phyloP scores from a whole-genome alignment of 345 rosid species.

The Salix purpurea region DNA sequence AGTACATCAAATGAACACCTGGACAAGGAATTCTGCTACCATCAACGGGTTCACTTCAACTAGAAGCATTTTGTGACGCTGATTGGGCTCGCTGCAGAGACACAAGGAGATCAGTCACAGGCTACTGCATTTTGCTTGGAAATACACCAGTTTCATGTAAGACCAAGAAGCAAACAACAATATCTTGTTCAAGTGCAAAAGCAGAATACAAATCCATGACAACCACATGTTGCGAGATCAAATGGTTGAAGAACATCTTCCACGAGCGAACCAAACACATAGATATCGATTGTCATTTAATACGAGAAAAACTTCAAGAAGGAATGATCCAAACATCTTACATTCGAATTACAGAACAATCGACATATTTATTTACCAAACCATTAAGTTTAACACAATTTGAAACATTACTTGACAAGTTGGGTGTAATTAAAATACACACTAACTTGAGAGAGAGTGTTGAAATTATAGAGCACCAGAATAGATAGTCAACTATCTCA shows the following conservation, averaged over 20 bases:
- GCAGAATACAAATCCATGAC: neutral
- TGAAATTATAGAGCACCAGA: too few relatives aligned
- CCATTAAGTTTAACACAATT: neutral
- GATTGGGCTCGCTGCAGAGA: neutral
- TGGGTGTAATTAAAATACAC: neutral
- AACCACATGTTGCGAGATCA: neutral
- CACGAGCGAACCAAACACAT: neutral
- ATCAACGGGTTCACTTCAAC: neutral
- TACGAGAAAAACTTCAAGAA: neutral
- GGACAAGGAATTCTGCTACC: neutral
- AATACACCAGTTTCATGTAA: neutral
- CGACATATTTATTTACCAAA: neutral
- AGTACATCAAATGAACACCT: neutral
- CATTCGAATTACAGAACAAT: rapidly evolving
- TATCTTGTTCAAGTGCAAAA: neutral
- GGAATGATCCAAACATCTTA: too few relatives aligned
- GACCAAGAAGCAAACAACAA: too few relatives aligned
- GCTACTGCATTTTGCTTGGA: neutral
- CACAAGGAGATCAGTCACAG: neutral
- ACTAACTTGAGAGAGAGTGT: too few relatives aligned
- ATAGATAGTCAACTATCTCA: too few relatives aligned
- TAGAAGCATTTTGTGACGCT: neutral
- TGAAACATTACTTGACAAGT: neutral
- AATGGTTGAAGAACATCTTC: neutral
- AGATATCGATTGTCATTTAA: too few relatives aligned